A percentile compares a stretch with the other conserved stretches of the same genome.
These are phyloP conservation scores for Saksenaea vasiformis DNA, from an alignment of 371 early-diverging fungal species.

Conservation along the genomic window DNA sequence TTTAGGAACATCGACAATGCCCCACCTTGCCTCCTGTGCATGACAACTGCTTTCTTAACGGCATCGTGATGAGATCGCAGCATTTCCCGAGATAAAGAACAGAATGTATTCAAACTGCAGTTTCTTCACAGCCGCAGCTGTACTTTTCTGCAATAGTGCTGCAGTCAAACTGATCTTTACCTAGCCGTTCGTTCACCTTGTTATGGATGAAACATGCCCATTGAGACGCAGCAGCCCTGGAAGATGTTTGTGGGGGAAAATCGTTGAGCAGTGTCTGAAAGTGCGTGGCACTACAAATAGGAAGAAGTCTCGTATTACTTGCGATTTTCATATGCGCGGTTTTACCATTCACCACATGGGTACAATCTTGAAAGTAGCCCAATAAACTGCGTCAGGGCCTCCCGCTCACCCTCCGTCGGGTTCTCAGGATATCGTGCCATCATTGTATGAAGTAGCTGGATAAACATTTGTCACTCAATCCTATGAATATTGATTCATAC, in stretches of 20 bases:
- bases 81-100: no score
- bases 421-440: constrained; percentile 89
- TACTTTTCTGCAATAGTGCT: constrained; percentile 80
- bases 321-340: background rate
- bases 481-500: constrained; percentile 17
- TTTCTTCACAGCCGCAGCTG: constrained; percentile 86
- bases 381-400: constrained; percentile 81
- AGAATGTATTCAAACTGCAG: background rate
- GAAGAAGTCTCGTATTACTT: background rate
- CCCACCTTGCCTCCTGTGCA: no score
- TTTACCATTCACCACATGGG: constrained; percentile 98
- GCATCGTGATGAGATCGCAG: no score
- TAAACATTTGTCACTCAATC: background rate
- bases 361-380: constrained; percentile 87
- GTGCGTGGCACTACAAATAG: constrained; percentile 72
- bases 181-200: constrained; percentile 89
- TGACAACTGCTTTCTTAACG: no score
- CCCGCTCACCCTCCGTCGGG: constrained; percentile 81
- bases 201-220: constrained; percentile 98
- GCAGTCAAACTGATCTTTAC: constrained; percentile 93
- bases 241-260: constrained; percentile 86
- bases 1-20: no score
- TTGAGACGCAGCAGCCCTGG: constrained; percentile 76
- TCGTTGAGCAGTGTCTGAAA: constrained; percentile 78
- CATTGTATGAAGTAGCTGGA: constrained; percentile 94